Evolutionary conservation across 345 rosid species (phyloP), one percentile per base, ranked within the genome.

Genomic region (Bruguiera sexangula): DNA sequence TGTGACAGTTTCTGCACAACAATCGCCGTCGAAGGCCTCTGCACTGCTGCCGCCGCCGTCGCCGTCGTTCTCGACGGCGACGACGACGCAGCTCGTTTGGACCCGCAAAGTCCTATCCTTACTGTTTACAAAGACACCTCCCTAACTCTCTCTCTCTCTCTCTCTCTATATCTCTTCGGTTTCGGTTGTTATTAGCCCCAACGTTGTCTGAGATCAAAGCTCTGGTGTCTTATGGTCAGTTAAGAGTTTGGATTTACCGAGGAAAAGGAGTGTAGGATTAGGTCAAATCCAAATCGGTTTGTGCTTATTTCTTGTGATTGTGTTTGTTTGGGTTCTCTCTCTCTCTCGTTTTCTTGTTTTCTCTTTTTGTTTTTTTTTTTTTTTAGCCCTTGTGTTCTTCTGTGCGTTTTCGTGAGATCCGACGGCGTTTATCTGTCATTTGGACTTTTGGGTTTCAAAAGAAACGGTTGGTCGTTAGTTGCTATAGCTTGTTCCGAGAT

Each of bases 71-170:
- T 6, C 19, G 50, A 22, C 30, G 60, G 16, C 30, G 60, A 7
- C 60, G 60, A 24, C 60, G 60, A 27, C 29, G 70, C 76, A 69
- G 76, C 73, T 5, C 53, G 77, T 39, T 64, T 77, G 0, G 80
- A 68, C 27, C 32, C 74, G 20, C 80, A 77, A 50, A 31, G 62
- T 68, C 80, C 80, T 77, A 73, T 77, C 39, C 51, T 77, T 67
- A 11, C 76, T 62, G 39, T 19, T 9, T 39, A 10, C 20, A n/a
- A n/a, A 37, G 36, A 34, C 15, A 36, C n/a, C 54, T 53, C 27
- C 10, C 5, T 4, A n/a, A 36, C 37, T 39, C 7, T 20, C 24
- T 37, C 65, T 24, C 16, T n/a, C 3, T 10, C 9, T 36, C 39
- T n/a, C 2, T 31, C 32, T 30, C 32, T 30, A 8, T 43, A 0